Evolutionary conservation across 2,329 filamentous ascomycete species (phyloP), one percentile per base, ranked within the genome.

Genomic region (Nothopassalora personata): DNA sequence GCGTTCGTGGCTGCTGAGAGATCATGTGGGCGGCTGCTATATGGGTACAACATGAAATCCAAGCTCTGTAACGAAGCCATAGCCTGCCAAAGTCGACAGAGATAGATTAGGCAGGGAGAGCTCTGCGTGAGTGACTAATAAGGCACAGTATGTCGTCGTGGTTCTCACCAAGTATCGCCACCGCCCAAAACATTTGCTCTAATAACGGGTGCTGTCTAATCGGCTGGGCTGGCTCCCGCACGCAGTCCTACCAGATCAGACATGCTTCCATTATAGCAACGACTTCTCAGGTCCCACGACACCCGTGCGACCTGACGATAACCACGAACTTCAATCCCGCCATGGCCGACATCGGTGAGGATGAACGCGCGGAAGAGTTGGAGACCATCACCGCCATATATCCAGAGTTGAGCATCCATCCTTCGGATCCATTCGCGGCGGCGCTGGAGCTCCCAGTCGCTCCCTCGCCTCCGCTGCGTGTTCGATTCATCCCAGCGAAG

Each of bases 321-420:
- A 11, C 46, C 46, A 28, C 10, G 3, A 27, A 5, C 8, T 19
- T 6, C 51, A 13, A 30, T 48, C 19, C 27, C 30, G 54, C 48
- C 33, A 64, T 63, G 60, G 62, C 57, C 31, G 30, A 53, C 19
- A n/a, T 45, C 34, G 23, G 23, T 23, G 58, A 81, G 11, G 83
- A 86, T 68, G 84, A 86, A 65, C 80, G 84, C 61, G 76, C 77
- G 31, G 79, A 85, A 65, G 84, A 87, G 72, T 74, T 87, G 50
- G 79, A 77, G 9, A 80, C 83, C 27, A 79, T 87, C 58, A 76
- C 79, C 48, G 83, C 84, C 53, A 87, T 87, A 58, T 87, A 79
- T 60, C 84, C 84, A 1, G 84, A 87, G 72, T 78, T 86, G 18
- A 71, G 74, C 33, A 70, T 81, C 59, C 77, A 84, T 55, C 67